Conservation (phyloP, 2,329 filamentous ascomycete species). For the Penicillium vulpinum region DNA sequence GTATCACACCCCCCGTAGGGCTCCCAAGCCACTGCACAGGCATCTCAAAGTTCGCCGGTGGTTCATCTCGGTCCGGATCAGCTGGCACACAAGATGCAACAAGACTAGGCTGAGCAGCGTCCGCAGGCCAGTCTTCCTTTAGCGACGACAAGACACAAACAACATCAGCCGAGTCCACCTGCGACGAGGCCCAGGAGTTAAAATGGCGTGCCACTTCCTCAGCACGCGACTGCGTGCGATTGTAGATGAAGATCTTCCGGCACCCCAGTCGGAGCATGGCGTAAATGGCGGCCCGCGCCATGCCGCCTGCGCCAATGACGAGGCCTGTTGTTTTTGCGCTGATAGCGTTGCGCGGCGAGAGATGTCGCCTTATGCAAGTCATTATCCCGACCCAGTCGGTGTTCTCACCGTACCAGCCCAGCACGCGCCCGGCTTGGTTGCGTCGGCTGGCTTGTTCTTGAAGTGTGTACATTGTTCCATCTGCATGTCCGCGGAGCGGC, state of each 20-base stretch:
- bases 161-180: constrained; percentile 38
- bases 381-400: constrained; percentile 48
- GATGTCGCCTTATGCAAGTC: constrained; percentile 43
- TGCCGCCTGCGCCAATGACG: constrained; percentile 65
- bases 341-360: constrained; percentile 54
- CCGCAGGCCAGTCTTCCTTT: constrained; percentile 64
- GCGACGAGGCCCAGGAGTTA: constrained; percentile 51
- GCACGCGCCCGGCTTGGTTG: constrained; percentile 43
- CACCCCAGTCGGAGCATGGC: constrained; percentile 76
- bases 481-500: constrained; percentile 40
- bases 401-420: constrained; percentile 48
- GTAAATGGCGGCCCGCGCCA: constrained; percentile 76
- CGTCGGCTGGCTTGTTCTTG: constrained; percentile 43
- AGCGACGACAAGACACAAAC: constrained; percentile 59
- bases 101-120: constrained; percentile 66
- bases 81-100: constrained; percentile 76
- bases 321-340: constrained; percentile 54
- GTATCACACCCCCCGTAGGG: constrained; percentile 71
- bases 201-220: constrained; percentile 69
- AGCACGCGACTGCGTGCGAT: constrained; percentile 68
- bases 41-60: constrained; percentile 69
- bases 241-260: constrained; percentile 72
- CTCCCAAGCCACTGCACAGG: constrained; percentile 70
- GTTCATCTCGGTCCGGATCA: constrained; percentile 62
- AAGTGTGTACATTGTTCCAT: constrained; percentile 39